These are phyloP conservation scores for Saccharomycopsis sp. DNA, from an alignment of 805 yeast genomes.

Conservation along the genomic window DNA sequence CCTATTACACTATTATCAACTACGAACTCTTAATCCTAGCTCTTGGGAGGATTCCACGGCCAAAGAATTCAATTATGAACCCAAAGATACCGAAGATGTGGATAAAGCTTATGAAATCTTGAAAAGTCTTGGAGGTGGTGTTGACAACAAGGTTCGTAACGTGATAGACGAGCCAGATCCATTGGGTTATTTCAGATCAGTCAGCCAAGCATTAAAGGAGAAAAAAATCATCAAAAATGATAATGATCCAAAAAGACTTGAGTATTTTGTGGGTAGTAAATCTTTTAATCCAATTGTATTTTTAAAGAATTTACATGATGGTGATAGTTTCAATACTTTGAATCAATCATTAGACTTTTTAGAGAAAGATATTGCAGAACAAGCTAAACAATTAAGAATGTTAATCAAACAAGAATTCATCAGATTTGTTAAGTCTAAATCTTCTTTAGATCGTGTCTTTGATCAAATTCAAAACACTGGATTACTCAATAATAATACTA, in stretches of 20 bases:
- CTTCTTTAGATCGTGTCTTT: slow-evolving; percentile 50
- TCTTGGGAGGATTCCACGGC: slow-evolving; percentile 29
- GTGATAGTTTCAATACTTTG: slow-evolving; percentile 43
- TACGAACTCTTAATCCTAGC: slow-evolving; percentile 33
- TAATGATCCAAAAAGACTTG: slow-evolving; percentile 27
- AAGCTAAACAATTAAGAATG: slow-evolving; percentile 38
- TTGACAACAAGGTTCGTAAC: slow-evolving; percentile 20
- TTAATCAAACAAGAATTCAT: slow-evolving; percentile 52
- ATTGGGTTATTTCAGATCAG: slow-evolving; percentile 39
- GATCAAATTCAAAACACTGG: slow-evolving; percentile 38
- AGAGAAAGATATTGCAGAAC: slow-evolving; percentile 37
- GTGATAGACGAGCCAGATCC: slow-evolving; percentile 41
- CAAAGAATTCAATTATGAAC: slow-evolving; percentile 20
- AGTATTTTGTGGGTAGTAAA: slow-evolving; percentile 45
- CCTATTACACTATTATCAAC: slow-evolving; percentile 31
- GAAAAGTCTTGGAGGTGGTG: slow-evolving; percentile 23
- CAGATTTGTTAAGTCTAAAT: slow-evolving; percentile 54
- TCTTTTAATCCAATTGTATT: slow-evolving; percentile 48
- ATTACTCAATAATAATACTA: slow-evolving; percentile 11
- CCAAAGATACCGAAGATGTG: slow-evolving; percentile 20
- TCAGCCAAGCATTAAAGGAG: slow-evolving; percentile 32
- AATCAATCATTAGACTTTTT: slow-evolving; percentile 36
- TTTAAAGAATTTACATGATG: slow-evolving; percentile 43
- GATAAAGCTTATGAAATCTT: slow-evolving; percentile 27
- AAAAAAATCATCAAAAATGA: slow-evolving; percentile 29